Base-by-base conservation (phyloP, 768 basidiomycete species). In the Suillus subalutaceus region DNA sequence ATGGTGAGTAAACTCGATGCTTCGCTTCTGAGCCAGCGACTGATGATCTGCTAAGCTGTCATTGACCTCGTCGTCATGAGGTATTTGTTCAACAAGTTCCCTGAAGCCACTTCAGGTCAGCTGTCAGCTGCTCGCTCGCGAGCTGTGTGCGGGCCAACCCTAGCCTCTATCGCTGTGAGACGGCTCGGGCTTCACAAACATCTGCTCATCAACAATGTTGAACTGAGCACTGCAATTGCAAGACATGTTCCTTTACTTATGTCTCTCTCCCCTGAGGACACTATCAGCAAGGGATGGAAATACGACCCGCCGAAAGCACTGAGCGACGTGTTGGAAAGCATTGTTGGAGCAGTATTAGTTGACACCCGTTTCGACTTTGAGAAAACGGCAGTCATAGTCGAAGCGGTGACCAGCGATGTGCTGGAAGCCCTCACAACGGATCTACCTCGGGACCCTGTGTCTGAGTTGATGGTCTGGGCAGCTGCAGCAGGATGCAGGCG, bases 251-350 rank as follows among this genome's bases (percentile, higher is more conserved):
- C 88, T 1, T 72, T 88, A 30, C 82, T 95, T 1, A 80, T 85
- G 69, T 75, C 79, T 1, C 80, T 88, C 55, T 80, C 88, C 0
- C 83, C 81, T 0, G 82, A 84, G 58, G 87, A 91, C 57, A 86
- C 92, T 23, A 84, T 94, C 55, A 74, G 84, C 15, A 82, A 85
- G 43, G 88, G 90, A 7, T 96, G 93, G 94, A 86, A 86, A 70
- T 90, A 89, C 68, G 90, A 94, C 70, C 93, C 94, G 10, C 94
- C 95, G 0, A 97, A 97, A 77, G 89, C 86, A 7, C 78, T 94
- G 40, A 90, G 91, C 64, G 95, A 97, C 72, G 85, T 94, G 5
- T 83, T 96, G 63, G 95, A 97, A 77, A 91, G 93, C 63, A 78
- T 96, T 6, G 79, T 95, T 41, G 95, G 93, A 1, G 94, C 93